Conservation (phyloP, 305 asterid genomes). For the Ilex paraguariensis region DNA sequence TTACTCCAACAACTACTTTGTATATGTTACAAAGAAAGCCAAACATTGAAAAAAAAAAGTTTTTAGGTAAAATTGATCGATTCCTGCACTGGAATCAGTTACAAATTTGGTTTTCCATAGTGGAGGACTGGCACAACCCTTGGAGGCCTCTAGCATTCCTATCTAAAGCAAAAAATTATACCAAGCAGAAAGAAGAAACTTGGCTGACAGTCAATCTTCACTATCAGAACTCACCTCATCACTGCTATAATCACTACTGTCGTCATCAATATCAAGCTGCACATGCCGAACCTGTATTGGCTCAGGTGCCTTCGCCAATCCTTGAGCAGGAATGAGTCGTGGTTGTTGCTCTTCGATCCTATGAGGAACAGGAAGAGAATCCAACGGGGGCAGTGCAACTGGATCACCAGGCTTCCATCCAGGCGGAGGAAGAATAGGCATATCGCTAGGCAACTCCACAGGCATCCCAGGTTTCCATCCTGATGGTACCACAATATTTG, state of each 20-base stretch:
- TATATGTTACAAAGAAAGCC: no score
- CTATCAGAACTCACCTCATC: conserved; percentile 69
- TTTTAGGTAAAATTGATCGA: no score
- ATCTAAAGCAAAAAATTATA: no score
- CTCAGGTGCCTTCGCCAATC: conserved; percentile 47
- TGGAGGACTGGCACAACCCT: no score
- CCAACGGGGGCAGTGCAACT: conserved; percentile 63
- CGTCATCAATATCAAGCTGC: conserved; percentile 88
- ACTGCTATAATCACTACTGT: conserved; percentile 64
- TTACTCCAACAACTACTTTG: no score
- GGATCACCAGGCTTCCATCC: conserved; percentile 98
- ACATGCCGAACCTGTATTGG: conserved; percentile 80
- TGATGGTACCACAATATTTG: conserved; percentile 63
- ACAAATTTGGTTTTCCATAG: no score
- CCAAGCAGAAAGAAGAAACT: no score
- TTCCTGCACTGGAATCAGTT: no score
- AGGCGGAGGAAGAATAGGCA: conserved; percentile 71
- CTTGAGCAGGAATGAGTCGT: conserved; percentile 43
- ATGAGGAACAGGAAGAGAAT: conserved; percentile 45
- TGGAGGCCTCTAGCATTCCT: no score
- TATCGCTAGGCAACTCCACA: conserved; percentile 67
- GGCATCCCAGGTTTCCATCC: conserved; percentile 97
- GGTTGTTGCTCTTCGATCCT: conserved; percentile 53
- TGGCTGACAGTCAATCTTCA: conserved; percentile 81
- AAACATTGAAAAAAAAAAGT: no score